Percentiles rank a stretch among this genome's conserved stretches.
phyloP scores from a whole-genome alignment of 1,139 yeast species.

The Taphrina pruni region DNA sequence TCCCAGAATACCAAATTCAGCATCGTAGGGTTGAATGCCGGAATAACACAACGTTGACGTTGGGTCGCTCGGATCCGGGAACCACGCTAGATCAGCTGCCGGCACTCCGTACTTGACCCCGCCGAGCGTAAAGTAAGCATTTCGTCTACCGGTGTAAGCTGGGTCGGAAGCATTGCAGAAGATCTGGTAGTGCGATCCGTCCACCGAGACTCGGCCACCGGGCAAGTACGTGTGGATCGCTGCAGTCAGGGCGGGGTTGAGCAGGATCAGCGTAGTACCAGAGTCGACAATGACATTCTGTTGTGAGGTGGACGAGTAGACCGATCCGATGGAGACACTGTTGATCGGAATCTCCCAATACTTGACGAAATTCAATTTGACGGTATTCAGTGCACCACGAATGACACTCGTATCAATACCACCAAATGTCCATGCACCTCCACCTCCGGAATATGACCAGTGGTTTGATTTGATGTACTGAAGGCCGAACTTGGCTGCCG shows the following conservation, averaged over 20 bases:
- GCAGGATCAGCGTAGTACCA: slow-evolving; percentile 83
- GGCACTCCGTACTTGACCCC: slow-evolving; percentile 38
- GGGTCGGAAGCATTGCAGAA: slow-evolving; percentile 28
- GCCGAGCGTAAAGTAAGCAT: slow-evolving; percentile 30
- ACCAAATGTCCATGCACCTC: slow-evolving; percentile 94
- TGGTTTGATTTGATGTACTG: slow-evolving; percentile 31
- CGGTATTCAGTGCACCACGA: slow-evolving; percentile 83
- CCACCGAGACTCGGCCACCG: slow-evolving; percentile 31
- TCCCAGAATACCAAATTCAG: slow-evolving; percentile 58
- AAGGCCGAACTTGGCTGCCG: slow-evolving; percentile 30
- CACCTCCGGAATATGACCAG: slow-evolving; percentile 50
- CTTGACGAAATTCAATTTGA: slow-evolving; percentile 98
- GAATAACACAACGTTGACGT: slow-evolving; percentile 22
- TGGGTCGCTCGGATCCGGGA: slow-evolving; percentile 9
- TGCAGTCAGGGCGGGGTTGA: slow-evolving; percentile 20
- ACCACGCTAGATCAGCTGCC: slow-evolving; percentile 41
- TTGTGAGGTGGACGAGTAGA: slow-evolving; percentile 76
- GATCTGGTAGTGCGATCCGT: slow-evolving; percentile 21
- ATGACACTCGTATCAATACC: slow-evolving; percentile 79
- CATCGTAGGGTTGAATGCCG: slow-evolving; percentile 35
- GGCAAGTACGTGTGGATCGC: slow-evolving; percentile 29
- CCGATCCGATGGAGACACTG: slow-evolving; percentile 89
- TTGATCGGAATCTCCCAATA: slow-evolving; percentile 97
- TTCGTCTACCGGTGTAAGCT: slow-evolving; percentile 28
- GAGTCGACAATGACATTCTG: slow-evolving; percentile 96